Evolutionary conservation across 352 stramenopile genomes (phyloP), one percentile per base, ranked within the genome.

Genomic region (Aphanomyces stellatus): DNA sequence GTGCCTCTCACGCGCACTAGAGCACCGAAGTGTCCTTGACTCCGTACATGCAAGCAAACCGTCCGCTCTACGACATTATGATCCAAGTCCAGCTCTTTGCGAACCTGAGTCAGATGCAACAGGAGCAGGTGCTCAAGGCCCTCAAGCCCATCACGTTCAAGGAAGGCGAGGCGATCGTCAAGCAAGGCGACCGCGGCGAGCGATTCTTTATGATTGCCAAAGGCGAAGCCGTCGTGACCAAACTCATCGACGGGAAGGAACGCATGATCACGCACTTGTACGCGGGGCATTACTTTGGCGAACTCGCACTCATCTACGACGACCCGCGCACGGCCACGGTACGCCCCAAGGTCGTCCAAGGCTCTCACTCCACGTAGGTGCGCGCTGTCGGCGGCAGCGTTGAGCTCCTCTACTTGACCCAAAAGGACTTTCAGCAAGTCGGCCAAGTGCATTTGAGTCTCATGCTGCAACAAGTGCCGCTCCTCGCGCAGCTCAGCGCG

Each of bases 221-320:
- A 65, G 88, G 88, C 51, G 83, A 90, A 61, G 88, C 88, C 17
- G 85, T 95, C 17, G 76, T 96, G 27, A 93, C 84, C 17, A 93
- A 96, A 75, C 86, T 76, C 1, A 77, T 83, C 4, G 69, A 80
- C 7, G 79, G 83, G 1, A 77, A 88, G 55, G 86, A 95, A 34
- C 81, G 84, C 28, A 92, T 95, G 86, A 75, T 96, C 35, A 96
- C 88, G 51, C 82, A 95, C 67, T 56, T 96, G 53, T 82, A 95
- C 59, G 86, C 85, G n/a, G 88, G 91, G 2, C 87, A 94, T 59
- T 98, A 97, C 76, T 98, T 98, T 73, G 92, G 92, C 10, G 92
- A 98, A 70, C 73, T 94, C 11, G 89, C 92, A 4, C 76, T 98
- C 27, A 94, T 98, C 61, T 92, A 96, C 65, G 84, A 95, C 59